Base-by-base conservation (phyloP, 2,329 filamentous ascomycete species). In the Nigrospora sphaerica region DNA sequence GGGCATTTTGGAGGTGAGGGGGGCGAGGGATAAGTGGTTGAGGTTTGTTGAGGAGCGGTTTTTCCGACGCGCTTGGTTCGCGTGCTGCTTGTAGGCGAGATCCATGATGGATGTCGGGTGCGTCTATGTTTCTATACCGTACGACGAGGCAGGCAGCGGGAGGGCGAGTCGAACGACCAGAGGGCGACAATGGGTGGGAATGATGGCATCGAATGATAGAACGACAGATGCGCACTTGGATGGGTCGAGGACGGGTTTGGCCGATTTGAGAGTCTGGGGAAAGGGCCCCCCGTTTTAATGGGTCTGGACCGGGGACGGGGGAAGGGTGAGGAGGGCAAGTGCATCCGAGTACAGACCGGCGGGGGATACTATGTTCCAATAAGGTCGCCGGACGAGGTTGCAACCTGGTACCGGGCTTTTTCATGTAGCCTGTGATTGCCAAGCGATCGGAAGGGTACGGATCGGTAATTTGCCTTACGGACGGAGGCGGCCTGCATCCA, bases 21-120 rank as follows among this genome's bases (percentile, higher is more conserved):
- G 81, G n/a, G 78, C 81, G 48, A 85, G 78, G 13, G 77, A 74
- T 49, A 83, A 72, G 55, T 81, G 75, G 56, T 77, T 76, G 52
- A 83, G 67, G 62, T 75, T 81, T 42, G 73, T 77, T 28, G 72
- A 72, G 18, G 80, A 82, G 54, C 75, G 73, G 56, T 74, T 77
- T 64, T 80, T 78, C 52, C 77, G 77, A 49, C 78, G 72, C 39
- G 73, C 68, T 52, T 76, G 73, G 54, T 73, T 74, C 44, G 78
- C 69, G 58, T 82, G 77, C 53, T 80, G 79, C 52, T 78, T 79
- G 61, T 80, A 82, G 49, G 77, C 76, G 51, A 75, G 68, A 53
- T 83, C 80, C 80, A 83, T 80, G 46, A 41, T 63, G 32, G 16
- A 35, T 7, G 10, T 12, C 32, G 12, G 17, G 19, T 28, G 23